Evolutionary conservation across 192 early-diverging fungal genomes (phyloP).

Genomic region (Backusella westeae): DNA sequence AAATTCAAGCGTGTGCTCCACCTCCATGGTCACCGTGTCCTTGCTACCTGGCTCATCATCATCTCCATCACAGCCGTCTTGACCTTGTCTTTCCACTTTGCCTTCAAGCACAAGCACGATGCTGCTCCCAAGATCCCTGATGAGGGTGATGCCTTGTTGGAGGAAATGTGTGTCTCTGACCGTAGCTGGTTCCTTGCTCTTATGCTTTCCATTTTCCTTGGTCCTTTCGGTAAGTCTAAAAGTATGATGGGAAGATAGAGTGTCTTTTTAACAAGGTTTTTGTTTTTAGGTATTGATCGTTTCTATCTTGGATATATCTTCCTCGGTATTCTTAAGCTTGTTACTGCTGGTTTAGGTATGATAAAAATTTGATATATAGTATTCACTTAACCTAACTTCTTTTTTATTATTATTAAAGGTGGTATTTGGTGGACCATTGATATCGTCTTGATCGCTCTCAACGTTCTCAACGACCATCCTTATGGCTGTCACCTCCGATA

Average conservation of each 20-base stretch:
- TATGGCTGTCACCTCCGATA: slow-evolving; percentile 30
- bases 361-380: no score
- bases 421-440: slow-evolving; percentile 50
- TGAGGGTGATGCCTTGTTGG: not conserved
- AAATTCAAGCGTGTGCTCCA: slow-evolving; percentile 25
- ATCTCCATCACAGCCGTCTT: slow-evolving; percentile 24
- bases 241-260: not conserved
- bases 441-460: slow-evolving; percentile 28
- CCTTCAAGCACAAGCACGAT: slow-evolving; percentile 9
- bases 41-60: slow-evolving; percentile 28
- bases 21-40: slow-evolving; percentile 26
- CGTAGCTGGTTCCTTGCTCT: slow-evolving; percentile 47
- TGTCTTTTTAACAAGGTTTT: not conserved
- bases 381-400: no score
- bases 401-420: not conserved
- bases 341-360: slow-evolving; percentile 41
- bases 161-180: slow-evolving; percentile 40
- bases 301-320: slow-evolving; percentile 55
- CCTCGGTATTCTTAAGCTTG: slow-evolving; percentile 40
- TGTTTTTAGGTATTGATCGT: slow-evolving; percentile 40
- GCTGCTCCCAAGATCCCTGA: not conserved
- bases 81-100: slow-evolving; percentile 26
- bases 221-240: slow-evolving; percentile 42
- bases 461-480: slow-evolving; percentile 30
- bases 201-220: slow-evolving; percentile 50